A percentile compares a stretch with the other conserved stretches of the same genome.
Evolutionary conservation across 1,284 basidiomycete genomes (phyloP).

Genomic region (Dichomitus squalens): DNA sequence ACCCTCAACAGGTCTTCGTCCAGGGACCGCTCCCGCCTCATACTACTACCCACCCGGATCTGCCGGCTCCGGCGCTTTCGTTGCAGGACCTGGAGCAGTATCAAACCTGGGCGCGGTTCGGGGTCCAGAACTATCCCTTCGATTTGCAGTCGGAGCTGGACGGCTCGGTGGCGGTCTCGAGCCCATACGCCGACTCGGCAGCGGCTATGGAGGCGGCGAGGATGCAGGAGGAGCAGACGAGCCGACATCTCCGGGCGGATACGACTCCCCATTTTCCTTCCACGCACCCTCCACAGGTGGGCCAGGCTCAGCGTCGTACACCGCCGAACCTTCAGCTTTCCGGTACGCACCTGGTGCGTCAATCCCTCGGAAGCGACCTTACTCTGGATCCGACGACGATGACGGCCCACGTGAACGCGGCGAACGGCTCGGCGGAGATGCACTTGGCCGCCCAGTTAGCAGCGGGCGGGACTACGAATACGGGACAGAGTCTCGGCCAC

Average conservation of each 20-base stretch:
- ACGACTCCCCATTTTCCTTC: conserved; percentile 78
- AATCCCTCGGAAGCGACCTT: conserved; percentile 65
- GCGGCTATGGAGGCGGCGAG: conserved; percentile 26
- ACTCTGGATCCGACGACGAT: conserved; percentile 49
- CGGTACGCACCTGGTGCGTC: conserved; percentile 20
- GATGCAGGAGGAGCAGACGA: conserved; percentile 33
- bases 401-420: conserved; percentile 39
- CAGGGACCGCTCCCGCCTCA: conserved; percentile 65
- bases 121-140: conserved; percentile 42
- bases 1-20: conserved; percentile 52
- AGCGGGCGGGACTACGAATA: conserved; percentile 53
- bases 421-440: conserved; percentile 32
- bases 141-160: conserved; percentile 41
- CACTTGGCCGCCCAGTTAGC: conserved; percentile 33
- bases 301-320: conserved; percentile 40
- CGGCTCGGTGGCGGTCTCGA: conserved; percentile 33
- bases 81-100: conserved; percentile 46
- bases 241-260: conserved; percentile 28
- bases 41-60: conserved; percentile 45
- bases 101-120: conserved; percentile 46
- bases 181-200: conserved; percentile 28
- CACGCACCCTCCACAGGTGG: conserved; percentile 49
- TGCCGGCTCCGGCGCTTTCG: conserved; percentile 39
- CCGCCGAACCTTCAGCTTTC: conserved; percentile 38
- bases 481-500: conserved; percentile 68